Conservation (phyloP, 768 basidiomycete genomes). For the Suillus occidentalis region DNA sequence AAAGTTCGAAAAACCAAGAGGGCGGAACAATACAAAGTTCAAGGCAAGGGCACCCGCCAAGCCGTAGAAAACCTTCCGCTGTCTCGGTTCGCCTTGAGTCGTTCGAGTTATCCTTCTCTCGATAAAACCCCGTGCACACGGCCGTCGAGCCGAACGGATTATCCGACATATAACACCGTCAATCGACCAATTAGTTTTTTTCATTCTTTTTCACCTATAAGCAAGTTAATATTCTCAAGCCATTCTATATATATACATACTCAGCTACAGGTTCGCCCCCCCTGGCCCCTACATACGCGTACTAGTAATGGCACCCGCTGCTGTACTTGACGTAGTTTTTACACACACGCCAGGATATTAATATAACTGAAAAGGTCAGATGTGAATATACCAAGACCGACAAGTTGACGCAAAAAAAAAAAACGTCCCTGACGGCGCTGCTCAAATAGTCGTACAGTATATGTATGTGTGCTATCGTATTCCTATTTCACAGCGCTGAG, state of each 20-base stretch:
- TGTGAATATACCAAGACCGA: not conserved
- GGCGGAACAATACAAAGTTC: not conserved
- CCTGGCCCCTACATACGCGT: not conserved
- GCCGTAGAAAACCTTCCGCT: not conserved
- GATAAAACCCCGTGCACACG: not conserved
- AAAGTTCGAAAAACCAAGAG: not conserved
- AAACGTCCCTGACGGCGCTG: not conserved
- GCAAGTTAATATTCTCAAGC: too few species aligned
- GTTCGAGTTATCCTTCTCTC: not conserved
- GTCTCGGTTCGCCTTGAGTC: not conserved
- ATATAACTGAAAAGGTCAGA: slow-evolving; percentile 6
- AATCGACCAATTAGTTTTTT: not conserved
- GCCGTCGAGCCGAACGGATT: slow-evolving; percentile 2
- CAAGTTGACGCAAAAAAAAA: not conserved
- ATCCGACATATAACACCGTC: not conserved
- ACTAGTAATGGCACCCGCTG: too few species aligned
- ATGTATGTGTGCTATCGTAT: not conserved
- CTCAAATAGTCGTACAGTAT: not conserved
- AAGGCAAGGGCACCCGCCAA: not conserved
- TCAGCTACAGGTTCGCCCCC: not conserved
- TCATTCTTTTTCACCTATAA: not conserved
- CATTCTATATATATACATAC: not conserved
- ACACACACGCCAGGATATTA: slow-evolving; percentile 1
- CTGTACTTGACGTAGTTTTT: not conserved
- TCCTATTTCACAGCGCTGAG: slow-evolving; percentile 1